Evolutionary conservation across 2,329 filamentous ascomycete species (phyloP).

Genomic region (Alternaria metachromatica): DNA sequence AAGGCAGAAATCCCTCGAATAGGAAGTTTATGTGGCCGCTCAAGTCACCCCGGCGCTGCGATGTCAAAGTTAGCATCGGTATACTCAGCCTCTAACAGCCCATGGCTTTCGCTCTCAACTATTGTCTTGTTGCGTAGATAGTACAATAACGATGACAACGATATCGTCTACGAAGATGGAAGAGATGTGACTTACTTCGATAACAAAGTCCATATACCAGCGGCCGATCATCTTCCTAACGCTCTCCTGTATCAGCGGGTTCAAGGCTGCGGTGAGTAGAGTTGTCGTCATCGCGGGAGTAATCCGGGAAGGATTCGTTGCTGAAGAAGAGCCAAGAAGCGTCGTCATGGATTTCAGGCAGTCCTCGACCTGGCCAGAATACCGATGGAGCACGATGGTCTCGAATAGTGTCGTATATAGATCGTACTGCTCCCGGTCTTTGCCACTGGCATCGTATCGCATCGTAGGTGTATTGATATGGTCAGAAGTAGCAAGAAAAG

Average conservation of each 20-base stretch:
- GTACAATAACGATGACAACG: background rate
- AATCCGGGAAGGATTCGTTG: constrained; percentile 43
- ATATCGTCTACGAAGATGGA: too few relatives aligned
- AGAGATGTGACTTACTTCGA: constrained; percentile 12
- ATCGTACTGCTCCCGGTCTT: constrained; percentile 47
- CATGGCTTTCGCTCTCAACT: background rate
- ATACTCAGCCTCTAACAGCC: background rate
- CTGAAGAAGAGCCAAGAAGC: constrained; percentile 44
- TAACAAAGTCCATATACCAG: constrained; percentile 51
- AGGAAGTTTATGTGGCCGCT: constrained; percentile 41
- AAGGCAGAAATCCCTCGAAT: constrained; percentile 52
- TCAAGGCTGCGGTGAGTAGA: constrained; percentile 51
- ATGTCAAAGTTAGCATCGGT: background rate
- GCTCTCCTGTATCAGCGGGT: constrained; percentile 53
- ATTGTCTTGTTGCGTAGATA: background rate
- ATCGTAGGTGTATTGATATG: constrained; percentile 37
- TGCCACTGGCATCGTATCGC: constrained; percentile 21
- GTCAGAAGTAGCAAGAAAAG: constrained; percentile 41
- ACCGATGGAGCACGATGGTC: constrained; percentile 57
- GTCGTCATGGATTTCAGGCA: constrained; percentile 53
- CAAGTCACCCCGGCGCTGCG: constrained; percentile 6
- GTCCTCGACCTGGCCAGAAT: constrained; percentile 57
- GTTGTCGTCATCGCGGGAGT: constrained; percentile 52
- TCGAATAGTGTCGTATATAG: constrained; percentile 56
- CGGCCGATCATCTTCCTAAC: constrained; percentile 55